A percentile compares a stretch with the other conserved stretches of the same genome.
Conservation (phyloP, 2,329 filamentous ascomycete genomes). For the Diaporthe vexans region DNA sequence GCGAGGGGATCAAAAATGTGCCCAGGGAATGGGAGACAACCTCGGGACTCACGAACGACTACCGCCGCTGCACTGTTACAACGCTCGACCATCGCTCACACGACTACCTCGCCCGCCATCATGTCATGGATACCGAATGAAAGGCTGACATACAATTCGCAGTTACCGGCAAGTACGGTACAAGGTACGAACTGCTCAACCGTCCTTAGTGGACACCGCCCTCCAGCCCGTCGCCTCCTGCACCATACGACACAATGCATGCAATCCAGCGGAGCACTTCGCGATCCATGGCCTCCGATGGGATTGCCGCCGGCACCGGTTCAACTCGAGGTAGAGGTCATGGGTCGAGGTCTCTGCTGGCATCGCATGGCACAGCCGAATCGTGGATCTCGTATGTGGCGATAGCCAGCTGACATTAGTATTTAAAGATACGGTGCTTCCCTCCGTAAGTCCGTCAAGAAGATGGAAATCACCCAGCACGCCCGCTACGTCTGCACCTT, state of each 20-base stretch:
- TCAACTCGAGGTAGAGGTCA: no score
- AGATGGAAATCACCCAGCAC: conserved; percentile 99
- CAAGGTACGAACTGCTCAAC: conserved; percentile 76
- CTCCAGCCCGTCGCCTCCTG: background rate
- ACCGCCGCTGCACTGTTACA: conserved; percentile 12
- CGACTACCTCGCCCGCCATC: background rate
- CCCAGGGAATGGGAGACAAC: conserved; percentile 4
- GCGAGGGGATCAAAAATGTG: background rate
- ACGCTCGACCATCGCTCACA: conserved; percentile 17
- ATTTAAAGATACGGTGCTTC: conserved; percentile 93
- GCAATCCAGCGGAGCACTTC: background rate
- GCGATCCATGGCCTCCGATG: background rate
- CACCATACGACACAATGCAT: background rate
- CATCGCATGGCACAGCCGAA: conserved; percentile 20
- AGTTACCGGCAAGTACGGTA: conserved; percentile 99
- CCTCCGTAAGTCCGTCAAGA: conserved; percentile 99
- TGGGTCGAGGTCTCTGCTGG: conserved; percentile 1
- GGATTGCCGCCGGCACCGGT: background rate
- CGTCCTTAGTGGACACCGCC: conserved; percentile 40
- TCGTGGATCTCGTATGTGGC: background rate
- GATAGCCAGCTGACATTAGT: conserved; percentile 47
- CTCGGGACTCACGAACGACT: background rate
- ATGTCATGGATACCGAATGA: background rate
- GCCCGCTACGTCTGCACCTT: conserved; percentile 98
- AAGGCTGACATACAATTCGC: conserved; percentile 65